Conservation (phyloP, 2,329 filamentous ascomycete species). For the Diaporthe sp. region DNA sequence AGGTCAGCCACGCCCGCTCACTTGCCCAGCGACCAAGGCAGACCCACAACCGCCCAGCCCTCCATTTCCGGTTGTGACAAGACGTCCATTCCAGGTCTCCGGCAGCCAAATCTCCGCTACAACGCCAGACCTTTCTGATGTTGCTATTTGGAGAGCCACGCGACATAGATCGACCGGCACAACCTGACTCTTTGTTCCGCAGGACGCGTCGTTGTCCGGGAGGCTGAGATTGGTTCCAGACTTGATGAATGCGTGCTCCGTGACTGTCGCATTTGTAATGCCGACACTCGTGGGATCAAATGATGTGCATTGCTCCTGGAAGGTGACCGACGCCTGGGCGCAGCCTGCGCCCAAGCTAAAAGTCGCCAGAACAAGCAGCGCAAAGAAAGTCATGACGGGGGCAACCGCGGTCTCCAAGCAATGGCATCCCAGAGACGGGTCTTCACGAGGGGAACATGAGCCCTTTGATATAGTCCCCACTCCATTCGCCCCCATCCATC, state of each 20-base stretch:
- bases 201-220: slow-evolving; percentile 51
- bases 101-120: slow-evolving; percentile 64
- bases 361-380: background rate
- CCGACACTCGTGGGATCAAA: slow-evolving; percentile 21
- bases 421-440: too few species aligned
- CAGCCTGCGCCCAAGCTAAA: background rate
- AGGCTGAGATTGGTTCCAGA: slow-evolving; percentile 51
- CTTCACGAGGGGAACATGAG: background rate
- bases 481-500: background rate
- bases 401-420: background rate
- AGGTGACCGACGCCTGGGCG: background rate
- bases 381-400: background rate
- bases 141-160: slow-evolving; percentile 47
- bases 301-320: slow-evolving; percentile 15
- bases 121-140: slow-evolving; percentile 57
- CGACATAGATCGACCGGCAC: slow-evolving; percentile 46
- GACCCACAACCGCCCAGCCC: slow-evolving; percentile 60
- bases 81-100: slow-evolving; percentile 58
- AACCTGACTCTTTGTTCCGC: slow-evolving; percentile 42
- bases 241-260: slow-evolving; percentile 34
- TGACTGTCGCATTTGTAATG: slow-evolving; percentile 31
- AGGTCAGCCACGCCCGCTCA: background rate
- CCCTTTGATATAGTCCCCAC: slow-evolving; percentile 14
- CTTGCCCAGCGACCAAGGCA: background rate
- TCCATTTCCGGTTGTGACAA: slow-evolving; percentile 63